Evolutionary conservation across 148 eudicot species (phyloP).

Genomic region (Vaccinium vitisidaea): DNA sequence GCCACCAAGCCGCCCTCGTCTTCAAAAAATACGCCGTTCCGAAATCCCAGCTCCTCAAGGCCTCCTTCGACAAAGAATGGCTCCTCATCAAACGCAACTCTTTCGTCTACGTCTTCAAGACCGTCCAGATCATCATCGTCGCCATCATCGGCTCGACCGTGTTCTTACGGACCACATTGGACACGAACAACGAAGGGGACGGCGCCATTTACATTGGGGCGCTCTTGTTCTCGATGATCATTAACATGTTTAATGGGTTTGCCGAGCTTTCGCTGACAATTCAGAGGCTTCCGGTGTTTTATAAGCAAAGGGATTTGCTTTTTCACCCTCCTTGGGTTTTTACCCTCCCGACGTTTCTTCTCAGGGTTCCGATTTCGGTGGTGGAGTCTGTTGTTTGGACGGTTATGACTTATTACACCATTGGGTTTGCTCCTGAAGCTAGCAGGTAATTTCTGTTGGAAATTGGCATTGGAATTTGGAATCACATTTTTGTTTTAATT

Average conservation of each 20-base stretch:
- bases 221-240: constrained; percentile 51
- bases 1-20: constrained; percentile 63
- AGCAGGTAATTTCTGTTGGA: constrained; percentile 50
- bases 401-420: constrained; percentile 63
- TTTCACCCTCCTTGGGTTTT: constrained; percentile 86
- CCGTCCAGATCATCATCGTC: constrained; percentile 57
- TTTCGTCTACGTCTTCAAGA: constrained; percentile 66
- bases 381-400: constrained; percentile 68
- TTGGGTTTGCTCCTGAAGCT: constrained; percentile 89
- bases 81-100: constrained; percentile 67
- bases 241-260: constrained; percentile 76
- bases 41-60: constrained; percentile 54
- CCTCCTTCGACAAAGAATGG: constrained; percentile 76
- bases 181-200: constrained; percentile 49
- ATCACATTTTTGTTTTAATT: not conserved
- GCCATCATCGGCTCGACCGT: constrained; percentile 59
- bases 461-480: not conserved
- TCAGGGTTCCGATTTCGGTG: constrained; percentile 69
- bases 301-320: constrained; percentile 70
- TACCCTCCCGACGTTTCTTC: constrained; percentile 67
- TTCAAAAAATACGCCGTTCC: constrained; percentile 52
- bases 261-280: constrained; percentile 65
- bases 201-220: constrained; percentile 72
- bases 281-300: constrained; percentile 70
- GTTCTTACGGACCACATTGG: constrained; percentile 55